phyloP scores from a whole-genome alignment of 768 basidiomycete genomes.

The Atractiella rhizophila region DNA sequence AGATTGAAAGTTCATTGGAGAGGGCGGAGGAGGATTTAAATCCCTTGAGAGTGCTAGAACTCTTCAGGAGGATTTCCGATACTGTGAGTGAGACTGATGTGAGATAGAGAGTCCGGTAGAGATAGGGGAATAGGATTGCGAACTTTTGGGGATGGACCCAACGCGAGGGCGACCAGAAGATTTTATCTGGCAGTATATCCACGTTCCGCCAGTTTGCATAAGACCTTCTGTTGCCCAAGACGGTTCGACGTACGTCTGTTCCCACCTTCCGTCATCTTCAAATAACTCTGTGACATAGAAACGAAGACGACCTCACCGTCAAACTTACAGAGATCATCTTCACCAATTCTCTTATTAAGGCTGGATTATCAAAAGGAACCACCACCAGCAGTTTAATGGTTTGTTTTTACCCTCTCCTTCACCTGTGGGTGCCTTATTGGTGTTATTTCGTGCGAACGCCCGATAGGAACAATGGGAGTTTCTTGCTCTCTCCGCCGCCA shows the following conservation, averaged over 20 bases:
- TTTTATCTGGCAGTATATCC: conserved; percentile 96
- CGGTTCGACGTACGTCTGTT: conserved; percentile 35
- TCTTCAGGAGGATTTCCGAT: conserved; percentile 75
- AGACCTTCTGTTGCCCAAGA: conserved; percentile 93
- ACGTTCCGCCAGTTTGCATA: conserved; percentile 91
- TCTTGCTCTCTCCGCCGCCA: conserved; percentile 71
- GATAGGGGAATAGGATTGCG: conserved; percentile 52
- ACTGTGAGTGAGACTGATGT: conserved; percentile 31
- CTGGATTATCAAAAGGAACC: conserved; percentile 62
- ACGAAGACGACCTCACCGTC: conserved; percentile 92
- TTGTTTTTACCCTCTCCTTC: neutral
- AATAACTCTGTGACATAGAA: conserved; percentile 27
- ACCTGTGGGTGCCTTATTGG: neutral
- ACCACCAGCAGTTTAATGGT: conserved; percentile 79
- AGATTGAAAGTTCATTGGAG: conserved; percentile 54
- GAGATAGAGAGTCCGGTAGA: neutral
- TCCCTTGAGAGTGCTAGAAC: conserved; percentile 68
- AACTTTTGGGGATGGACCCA: conserved; percentile 72
- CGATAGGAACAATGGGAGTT: conserved; percentile 92
- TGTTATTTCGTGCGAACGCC: neutral
- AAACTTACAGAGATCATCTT: conserved; percentile 93
- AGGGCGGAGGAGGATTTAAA: conserved; percentile 87
- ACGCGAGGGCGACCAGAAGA: conserved; percentile 78
- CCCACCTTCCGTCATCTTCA: neutral
- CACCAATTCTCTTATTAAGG: conserved; percentile 73